Base-by-base conservation (phyloP, 768 basidiomycete genomes). In the Mycena capillaripes region DNA sequence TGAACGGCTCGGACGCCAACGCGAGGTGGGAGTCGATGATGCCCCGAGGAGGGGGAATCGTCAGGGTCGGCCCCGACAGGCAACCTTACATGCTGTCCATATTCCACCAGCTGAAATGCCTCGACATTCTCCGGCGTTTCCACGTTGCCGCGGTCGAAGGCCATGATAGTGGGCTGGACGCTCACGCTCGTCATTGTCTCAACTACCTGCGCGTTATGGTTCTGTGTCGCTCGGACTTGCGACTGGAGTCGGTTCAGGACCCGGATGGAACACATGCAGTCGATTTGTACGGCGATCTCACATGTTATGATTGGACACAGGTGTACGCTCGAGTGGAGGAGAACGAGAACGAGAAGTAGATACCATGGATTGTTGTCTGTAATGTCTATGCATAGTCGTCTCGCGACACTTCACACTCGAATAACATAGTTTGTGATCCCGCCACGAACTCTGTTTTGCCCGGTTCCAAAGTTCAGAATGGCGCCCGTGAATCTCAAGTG, bases 41-140 rank as follows among this genome's bases (percentile, higher is more conserved):
- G 27, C 79, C 79, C n/a, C 61, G 71, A 11, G 70, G 69, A 5
- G 73, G 70, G 9, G 78, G 76, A 21, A 46, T 76, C 48, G 34
- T 78, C 19, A 27, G 70, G 42, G 60, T 78, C 25, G 82, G 81
- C 3, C 68, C 72, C 17, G 65, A 78, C 30, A 19, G 73, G 38
- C 77, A 80, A 53, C 75, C 76, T 2, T 83, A 81, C 73, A 80
- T 77, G 32, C 74, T 84, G 19, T 76, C 81, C 8, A 79, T 84
- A 75, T 82, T 82, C 75, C 84, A 85, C 70, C 78, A 82, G 64
- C 71, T 84, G 21, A 79, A 79, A 57, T 85, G 84, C 72, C 73
- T 85, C 8, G 77, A 80, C 69, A 72, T 79, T 46, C 74, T 83
- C 27, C 75, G 78, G 10, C 65, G 76, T 36, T 64, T 59, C 6